A percentile compares a stretch with the other conserved stretches of the same genome.
Conservation (phyloP, 192 early-diverging fungal species). For the Linnemannia schmuckeri region DNA sequence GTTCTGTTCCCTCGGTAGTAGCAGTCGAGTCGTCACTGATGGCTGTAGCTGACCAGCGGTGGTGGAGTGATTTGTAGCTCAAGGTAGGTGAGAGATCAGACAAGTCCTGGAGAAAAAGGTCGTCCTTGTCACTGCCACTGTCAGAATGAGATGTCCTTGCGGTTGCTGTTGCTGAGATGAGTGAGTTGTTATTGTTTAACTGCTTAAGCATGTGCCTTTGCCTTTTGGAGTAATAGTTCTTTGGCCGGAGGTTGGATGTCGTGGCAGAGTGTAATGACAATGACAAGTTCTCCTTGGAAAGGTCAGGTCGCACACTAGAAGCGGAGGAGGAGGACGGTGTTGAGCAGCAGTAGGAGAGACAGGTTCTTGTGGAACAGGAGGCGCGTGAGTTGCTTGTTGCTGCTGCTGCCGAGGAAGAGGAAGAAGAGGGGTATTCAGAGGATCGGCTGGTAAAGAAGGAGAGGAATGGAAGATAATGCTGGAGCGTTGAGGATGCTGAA, state of each 20-base stretch:
- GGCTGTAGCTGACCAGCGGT: background rate
- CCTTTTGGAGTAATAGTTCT: slow-evolving; percentile 53
- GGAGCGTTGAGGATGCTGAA: background rate
- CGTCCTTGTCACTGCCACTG: slow-evolving; percentile 41
- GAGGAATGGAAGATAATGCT: slow-evolving; percentile 4
- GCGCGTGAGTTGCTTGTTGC: background rate
- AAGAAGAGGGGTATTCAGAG: background rate
- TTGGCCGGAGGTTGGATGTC: slow-evolving; percentile 46
- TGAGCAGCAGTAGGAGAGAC: slow-evolving; percentile 26
- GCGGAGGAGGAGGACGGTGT: background rate
- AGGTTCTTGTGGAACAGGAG: slow-evolving; percentile 23
- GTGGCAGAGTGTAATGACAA: background rate
- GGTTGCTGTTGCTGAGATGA: background rate
- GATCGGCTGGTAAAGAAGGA: background rate
- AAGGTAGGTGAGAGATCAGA: slow-evolving; percentile 1
- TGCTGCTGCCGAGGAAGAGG: background rate
- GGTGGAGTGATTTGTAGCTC: slow-evolving; percentile 2
- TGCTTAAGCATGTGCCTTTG: slow-evolving; percentile 32
- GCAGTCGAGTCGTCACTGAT: background rate
- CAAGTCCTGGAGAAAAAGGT: slow-evolving; percentile 2
- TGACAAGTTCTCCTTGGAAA: background rate
- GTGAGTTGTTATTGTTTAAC: background rate
- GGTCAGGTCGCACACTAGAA: background rate
- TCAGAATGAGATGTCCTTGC: slow-evolving; percentile 40
- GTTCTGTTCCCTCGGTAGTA: background rate